phyloP scores from a whole-genome alignment of 257 asterid genomes.

The Linderniella brevidens region DNA sequence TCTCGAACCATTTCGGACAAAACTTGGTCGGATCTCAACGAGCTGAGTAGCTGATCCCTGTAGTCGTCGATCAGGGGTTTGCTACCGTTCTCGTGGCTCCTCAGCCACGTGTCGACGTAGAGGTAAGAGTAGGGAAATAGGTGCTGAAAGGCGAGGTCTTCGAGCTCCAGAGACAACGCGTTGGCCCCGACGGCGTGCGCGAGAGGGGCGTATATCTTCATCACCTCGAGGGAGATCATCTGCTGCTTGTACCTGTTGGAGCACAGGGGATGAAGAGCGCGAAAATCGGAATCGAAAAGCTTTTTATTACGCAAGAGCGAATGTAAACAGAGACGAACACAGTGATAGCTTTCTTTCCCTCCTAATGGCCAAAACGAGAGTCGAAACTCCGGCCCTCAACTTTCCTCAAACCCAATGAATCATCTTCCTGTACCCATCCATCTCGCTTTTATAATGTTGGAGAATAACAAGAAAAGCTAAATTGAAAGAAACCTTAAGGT shows the following conservation, averaged over 20 bases:
- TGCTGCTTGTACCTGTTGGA: slow-evolving; percentile 89
- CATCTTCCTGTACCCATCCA: no score
- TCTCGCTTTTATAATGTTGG: no score
- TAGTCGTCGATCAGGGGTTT: slow-evolving; percentile 41
- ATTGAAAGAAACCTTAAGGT: no score
- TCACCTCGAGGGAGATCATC: slow-evolving; percentile 49
- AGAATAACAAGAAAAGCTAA: no score
- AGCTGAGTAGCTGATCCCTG: slow-evolving; percentile 57
- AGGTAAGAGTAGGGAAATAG: slow-evolving; percentile 76
- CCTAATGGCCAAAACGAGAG: no score
- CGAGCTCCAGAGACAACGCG: slow-evolving; percentile 56
- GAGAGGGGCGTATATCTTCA: slow-evolving; percentile 84
- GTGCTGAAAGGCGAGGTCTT: slow-evolving; percentile 76
- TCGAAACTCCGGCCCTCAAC: no score
- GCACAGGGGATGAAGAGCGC: no score
- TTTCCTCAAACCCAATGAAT: no score
- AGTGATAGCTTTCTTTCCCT: no score
- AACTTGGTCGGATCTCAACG: slow-evolving; percentile 37
- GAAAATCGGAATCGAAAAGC: no score
- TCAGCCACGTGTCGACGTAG: slow-evolving; percentile 72
- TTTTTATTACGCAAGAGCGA: no score
- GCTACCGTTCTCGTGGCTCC: slow-evolving; percentile 51
- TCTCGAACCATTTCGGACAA: slow-evolving; percentile 28
- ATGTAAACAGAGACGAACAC: no score
- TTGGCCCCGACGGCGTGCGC: slow-evolving; percentile 71